Evolutionary conservation across 352 stramenopile species (phyloP), one percentile per base, ranked within the genome.

Genomic region (Globisporangium parvum): DNA sequence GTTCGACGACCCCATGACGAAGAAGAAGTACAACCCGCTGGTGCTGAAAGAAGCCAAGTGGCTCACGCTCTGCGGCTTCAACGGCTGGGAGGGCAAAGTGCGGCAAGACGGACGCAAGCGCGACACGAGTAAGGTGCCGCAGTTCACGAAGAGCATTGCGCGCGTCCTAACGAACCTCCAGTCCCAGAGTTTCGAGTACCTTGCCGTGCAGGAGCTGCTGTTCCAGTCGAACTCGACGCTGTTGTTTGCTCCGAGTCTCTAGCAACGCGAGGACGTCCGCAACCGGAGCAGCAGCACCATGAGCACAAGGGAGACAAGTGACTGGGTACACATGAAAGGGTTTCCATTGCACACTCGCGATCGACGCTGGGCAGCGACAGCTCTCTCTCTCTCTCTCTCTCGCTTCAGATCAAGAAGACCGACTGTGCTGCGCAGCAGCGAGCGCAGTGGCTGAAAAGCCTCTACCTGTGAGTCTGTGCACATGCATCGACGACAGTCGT

Each of bases 181-280:
- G 28, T 88, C 80, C 11, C 49, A 73, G 47, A 88, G 80, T 58
- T 91, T 91, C 48, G 80, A 91, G 50, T 82, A 85, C 28, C 6
- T 86, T 11, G 80, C 77, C 0, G 77, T 91, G 6, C 78, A 88
- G 46, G 80, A 91, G 47, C 54, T 91, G 28, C 63, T 91, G 20
- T 67, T 67, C 54, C 80, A 91, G 60, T 78, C 80, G 8, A 91
- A 91, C 55, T 60, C 75, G 26, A 87, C 73, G 15, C 57, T 91
- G 4, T 59, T 86, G 5, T 88, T 91, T 55, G 73, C 73, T 41
- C 73, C 77, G 41, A 47, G n/a, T 47, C 41, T 47, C 15, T 47
- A 47, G 41, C 4, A 26, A 2, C 39, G 20, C 3, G 14, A 44
- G 6, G 3, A 18, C 14, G 14, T 18, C 18, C 3, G 4, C 39